Conservation (phyloP, 345 rosid species). For the Pistacia vera region DNA sequence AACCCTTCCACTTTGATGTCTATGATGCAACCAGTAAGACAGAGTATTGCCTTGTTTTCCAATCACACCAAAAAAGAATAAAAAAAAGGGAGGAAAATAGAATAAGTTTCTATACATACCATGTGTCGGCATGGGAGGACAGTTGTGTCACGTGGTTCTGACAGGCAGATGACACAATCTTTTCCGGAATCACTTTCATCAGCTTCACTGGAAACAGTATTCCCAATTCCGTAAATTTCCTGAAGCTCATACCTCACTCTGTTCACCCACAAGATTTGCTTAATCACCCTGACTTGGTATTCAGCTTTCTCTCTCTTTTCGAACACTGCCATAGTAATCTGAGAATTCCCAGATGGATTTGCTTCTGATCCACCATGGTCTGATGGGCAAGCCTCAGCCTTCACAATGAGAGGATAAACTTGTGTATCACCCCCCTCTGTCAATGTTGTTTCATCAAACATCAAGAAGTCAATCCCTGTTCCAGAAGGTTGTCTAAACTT, state of each 20-base stretch:
- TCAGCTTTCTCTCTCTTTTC: slow-evolving; percentile 44
- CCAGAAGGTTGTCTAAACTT: slow-evolving; percentile 56
- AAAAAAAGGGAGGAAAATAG: background rate
- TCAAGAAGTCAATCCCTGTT: slow-evolving; percentile 48
- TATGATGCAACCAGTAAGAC: background rate
- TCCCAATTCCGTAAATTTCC: slow-evolving; percentile 61
- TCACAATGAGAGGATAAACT: slow-evolving; percentile 51
- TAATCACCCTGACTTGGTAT: slow-evolving; percentile 39
- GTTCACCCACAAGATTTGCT: slow-evolving; percentile 56
- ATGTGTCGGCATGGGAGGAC: slow-evolving; percentile 67
- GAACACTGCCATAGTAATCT: slow-evolving; percentile 48
- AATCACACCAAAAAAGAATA: background rate
- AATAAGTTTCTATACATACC: slow-evolving; percentile 30
- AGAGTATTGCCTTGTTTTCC: background rate
- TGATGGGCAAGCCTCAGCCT: slow-evolving; percentile 39
- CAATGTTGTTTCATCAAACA: slow-evolving; percentile 37
- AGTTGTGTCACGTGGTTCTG: slow-evolving; percentile 55
- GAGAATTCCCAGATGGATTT: slow-evolving; percentile 39
- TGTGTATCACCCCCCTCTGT: slow-evolving; percentile 29
- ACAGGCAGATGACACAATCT: slow-evolving; percentile 61
- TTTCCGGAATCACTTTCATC: slow-evolving; percentile 52
- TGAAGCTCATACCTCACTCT: slow-evolving; percentile 50
- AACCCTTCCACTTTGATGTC: background rate
- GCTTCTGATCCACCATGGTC: slow-evolving; percentile 24
- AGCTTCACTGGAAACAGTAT: slow-evolving; percentile 37